Percentiles rank a stretch among this genome's conserved stretches.
These are phyloP conservation scores for Pythium pyrilobum DNA, from an alignment of 352 stramenopile species.

Conservation along the genomic window DNA sequence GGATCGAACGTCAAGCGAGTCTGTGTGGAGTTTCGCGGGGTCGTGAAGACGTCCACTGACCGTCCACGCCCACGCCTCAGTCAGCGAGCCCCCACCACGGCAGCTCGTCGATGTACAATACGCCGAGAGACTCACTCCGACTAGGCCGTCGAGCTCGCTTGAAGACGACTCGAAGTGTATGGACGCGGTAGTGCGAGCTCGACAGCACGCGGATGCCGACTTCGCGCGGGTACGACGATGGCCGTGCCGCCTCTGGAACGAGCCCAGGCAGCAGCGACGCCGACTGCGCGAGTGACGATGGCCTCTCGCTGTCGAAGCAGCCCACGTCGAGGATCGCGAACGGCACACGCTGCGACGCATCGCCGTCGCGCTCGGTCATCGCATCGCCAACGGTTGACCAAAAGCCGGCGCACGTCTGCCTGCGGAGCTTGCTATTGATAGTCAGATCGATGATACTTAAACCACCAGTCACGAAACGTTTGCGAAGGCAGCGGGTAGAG, in stretches of 20 bases:
- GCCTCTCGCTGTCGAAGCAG: too few relatives aligned
- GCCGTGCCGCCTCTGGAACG: neutral
- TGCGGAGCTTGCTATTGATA: too few relatives aligned
- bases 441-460: too few relatives aligned
- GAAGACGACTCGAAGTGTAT: slow-evolving; percentile 9
- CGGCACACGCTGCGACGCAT: neutral
- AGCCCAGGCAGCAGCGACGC: neutral
- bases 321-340: neutral
- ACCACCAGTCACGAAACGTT: too few relatives aligned
- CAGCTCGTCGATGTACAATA: too few relatives aligned
- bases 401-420: too few relatives aligned
- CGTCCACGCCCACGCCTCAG: too few relatives aligned
- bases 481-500: too few relatives aligned
- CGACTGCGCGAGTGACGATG: neutral
- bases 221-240: slow-evolving; percentile 18
- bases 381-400: too few relatives aligned
- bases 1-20: slow-evolving; percentile 6
- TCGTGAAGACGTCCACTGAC: too few relatives aligned
- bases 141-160: slow-evolving; percentile 2
- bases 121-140: slow-evolving; percentile 13
- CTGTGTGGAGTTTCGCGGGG: too few relatives aligned
- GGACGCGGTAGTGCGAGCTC: slow-evolving; percentile 1
- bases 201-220: slow-evolving; percentile 29
- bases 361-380: neutral
- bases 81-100: too few relatives aligned